These are phyloP conservation scores for Sporothrix curviconia DNA, from an alignment of 2,329 filamentous ascomycete genomes.

Conservation along the genomic window DNA sequence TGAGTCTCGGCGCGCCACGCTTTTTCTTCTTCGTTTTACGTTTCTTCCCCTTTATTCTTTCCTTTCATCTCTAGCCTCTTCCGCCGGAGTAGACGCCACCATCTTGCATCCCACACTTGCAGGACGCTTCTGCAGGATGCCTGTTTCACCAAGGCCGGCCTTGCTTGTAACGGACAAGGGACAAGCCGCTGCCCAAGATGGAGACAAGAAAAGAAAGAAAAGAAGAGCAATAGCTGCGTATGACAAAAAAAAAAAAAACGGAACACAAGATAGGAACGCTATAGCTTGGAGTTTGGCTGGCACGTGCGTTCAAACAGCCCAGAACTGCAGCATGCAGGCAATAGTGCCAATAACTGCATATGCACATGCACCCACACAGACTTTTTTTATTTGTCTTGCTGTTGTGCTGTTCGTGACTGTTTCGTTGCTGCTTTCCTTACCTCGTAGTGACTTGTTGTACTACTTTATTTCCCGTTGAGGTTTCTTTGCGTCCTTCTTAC, in stretches of 20 bases:
- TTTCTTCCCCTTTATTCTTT: background rate
- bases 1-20: background rate
- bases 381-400: background rate
- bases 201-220: background rate
- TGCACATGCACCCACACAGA: conserved; percentile 11
- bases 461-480: too few species aligned
- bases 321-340: background rate
- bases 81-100: background rate
- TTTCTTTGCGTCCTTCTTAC: too few species aligned
- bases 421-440: background rate
- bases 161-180: background rate
- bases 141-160: background rate
- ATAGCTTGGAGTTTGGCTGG: too few species aligned
- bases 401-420: background rate
- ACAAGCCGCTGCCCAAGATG: background rate
- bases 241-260: background rate
- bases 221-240: background rate
- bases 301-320: too few species aligned
- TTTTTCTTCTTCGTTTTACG: too few species aligned
- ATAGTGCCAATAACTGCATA: background rate
- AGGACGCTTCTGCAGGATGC: background rate
- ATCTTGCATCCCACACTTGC: background rate
- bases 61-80: background rate
- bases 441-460: background rate
- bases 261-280: too few species aligned